A percentile compares a stretch with the other conserved stretches of the same genome.
These are phyloP conservation scores for Xylariaceae sp. DNA, from an alignment of 2,329 filamentous ascomycete genomes.

Conservation along the genomic window DNA sequence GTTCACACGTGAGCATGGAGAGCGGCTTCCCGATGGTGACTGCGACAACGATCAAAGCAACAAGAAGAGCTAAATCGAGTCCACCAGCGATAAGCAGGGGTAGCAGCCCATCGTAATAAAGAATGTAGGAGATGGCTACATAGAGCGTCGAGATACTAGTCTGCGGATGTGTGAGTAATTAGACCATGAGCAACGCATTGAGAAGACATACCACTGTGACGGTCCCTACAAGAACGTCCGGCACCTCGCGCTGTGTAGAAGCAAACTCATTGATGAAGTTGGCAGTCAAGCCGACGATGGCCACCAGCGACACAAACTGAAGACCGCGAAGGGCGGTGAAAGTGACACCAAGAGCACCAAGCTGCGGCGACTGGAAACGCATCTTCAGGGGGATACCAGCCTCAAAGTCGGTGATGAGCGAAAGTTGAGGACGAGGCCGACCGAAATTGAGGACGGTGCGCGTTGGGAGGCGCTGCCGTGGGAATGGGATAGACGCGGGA, in stretches of 20 bases:
- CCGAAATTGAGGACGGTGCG: constrained; percentile 45
- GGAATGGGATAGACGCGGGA: constrained; percentile 47
- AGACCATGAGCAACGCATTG: neutral
- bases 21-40: constrained; percentile 81
- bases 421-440: constrained; percentile 47
- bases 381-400: constrained; percentile 46
- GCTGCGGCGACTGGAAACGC: constrained; percentile 54
- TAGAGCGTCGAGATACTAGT: constrained; percentile 81
- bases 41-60: constrained; percentile 79
- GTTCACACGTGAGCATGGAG: constrained; percentile 75
- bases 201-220: constrained; percentile 72
- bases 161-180: constrained; percentile 51
- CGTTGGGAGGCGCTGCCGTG: constrained; percentile 48
- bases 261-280: constrained; percentile 85
- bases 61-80: constrained; percentile 71
- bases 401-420: constrained; percentile 47
- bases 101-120: constrained; percentile 77
- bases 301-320: constrained; percentile 73
- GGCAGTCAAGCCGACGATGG: constrained; percentile 78
- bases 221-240: constrained; percentile 76
- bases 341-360: constrained; percentile 77
- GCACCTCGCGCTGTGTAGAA: constrained; percentile 66
- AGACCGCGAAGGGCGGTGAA: constrained; percentile 77
- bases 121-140: constrained; percentile 78
- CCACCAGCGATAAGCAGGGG: constrained; percentile 72